Percentiles rank a stretch among this genome's conserved stretches.
phyloP scores from a whole-genome alignment of 75 land plant species.

The Sequoia sempervirens region DNA sequence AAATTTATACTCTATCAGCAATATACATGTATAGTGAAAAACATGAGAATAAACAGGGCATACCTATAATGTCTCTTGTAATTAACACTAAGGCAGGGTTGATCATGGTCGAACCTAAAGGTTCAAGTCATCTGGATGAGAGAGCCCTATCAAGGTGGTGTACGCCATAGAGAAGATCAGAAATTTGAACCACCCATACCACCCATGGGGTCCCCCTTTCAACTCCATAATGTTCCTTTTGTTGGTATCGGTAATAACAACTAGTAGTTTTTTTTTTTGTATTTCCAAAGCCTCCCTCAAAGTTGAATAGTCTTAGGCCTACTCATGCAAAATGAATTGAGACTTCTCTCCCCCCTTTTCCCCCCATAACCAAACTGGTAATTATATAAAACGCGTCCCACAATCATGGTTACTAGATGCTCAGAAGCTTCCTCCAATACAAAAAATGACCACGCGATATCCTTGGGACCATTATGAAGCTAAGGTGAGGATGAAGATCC shows the following conservation, averaged over 20 bases:
- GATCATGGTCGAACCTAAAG: constrained; percentile 59
- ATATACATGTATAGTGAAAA: neutral
- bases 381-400: too few species aligned
- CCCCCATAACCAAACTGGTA: too few species aligned
- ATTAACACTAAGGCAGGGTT: constrained; percentile 83
- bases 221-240: constrained; percentile 20
- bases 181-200: constrained; percentile 89
- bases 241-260: neutral
- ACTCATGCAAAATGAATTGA: too few species aligned
- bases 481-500: too few species aligned
- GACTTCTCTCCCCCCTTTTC: too few species aligned
- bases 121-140: constrained; percentile 40
- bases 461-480: too few species aligned
- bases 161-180: constrained; percentile 90
- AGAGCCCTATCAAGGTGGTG: constrained; percentile 66
- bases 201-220: constrained; percentile 47
- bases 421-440: too few species aligned
- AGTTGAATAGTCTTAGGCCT: too few species aligned
- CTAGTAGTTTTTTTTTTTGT: too few species aligned
- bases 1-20: neutral
- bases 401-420: too few species aligned
- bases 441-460: too few species aligned
- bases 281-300: too few species aligned
- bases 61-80: constrained; percentile 98
- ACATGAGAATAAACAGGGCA: neutral